These are phyloP conservation scores for Solanum hybrid DNA, from an alignment of 305 asterid genomes.

Conservation along the genomic window DNA sequence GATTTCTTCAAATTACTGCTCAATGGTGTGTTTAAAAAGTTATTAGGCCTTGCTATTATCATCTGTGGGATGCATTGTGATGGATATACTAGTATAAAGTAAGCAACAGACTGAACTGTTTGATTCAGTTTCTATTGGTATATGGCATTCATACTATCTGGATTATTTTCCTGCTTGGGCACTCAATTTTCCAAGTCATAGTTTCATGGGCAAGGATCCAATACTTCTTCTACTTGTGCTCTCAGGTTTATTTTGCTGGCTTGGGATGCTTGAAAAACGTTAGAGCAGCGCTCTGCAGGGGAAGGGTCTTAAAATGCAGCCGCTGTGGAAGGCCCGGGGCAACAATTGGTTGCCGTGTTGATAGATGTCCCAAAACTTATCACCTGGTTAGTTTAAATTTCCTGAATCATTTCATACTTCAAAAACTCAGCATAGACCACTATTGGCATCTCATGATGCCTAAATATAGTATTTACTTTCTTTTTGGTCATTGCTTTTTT, in stretches of 20 bases:
- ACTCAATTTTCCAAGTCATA: background rate
- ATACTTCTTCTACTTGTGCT: background rate
- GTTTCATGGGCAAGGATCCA: background rate
- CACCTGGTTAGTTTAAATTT: slow-evolving; percentile 62
- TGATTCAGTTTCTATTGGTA: slow-evolving; percentile 4
- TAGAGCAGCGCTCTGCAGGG: slow-evolving; percentile 95
- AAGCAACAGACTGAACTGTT: slow-evolving; percentile 24
- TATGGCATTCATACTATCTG: background rate
- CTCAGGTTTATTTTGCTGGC: slow-evolving; percentile 97
- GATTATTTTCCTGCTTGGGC: slow-evolving; percentile 1
- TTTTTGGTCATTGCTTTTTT: background rate
- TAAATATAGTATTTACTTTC: background rate
- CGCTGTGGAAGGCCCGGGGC: slow-evolving; percentile 98
- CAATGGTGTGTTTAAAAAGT: slow-evolving; percentile 21
- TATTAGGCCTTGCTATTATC: slow-evolving; percentile 20
- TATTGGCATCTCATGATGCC: background rate
- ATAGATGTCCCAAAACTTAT: slow-evolving; percentile 95
- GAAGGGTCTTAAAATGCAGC: slow-evolving; percentile 87
- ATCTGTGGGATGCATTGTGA: slow-evolving; percentile 29
- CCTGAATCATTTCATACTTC: background rate
- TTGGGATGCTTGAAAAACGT: slow-evolving; percentile 94
- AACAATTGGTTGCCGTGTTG: slow-evolving; percentile 98
- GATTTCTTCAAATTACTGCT: background rate
- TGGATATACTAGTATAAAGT: slow-evolving; percentile 29
- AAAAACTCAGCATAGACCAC: background rate